Evolutionary conservation across 208 protist species (phyloP).

Genomic region (Trypanosoma cruzi): DNA sequence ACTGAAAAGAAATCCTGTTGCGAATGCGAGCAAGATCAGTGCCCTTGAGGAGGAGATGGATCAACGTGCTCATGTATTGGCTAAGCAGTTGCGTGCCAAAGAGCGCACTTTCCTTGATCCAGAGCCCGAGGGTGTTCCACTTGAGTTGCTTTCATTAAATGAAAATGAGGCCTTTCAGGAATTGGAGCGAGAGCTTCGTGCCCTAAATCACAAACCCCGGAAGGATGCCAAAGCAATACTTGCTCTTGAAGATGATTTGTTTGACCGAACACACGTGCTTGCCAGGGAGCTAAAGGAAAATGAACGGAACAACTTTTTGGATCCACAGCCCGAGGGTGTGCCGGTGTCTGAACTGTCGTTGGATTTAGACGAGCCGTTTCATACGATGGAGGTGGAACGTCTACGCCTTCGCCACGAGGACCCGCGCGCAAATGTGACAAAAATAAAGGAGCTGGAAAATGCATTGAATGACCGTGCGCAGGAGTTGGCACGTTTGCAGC

Average conservation of each 20-base stretch:
- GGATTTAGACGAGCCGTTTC: constrained; percentile 63
- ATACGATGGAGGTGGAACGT: constrained; percentile 60
- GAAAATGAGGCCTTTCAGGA: constrained; percentile 47
- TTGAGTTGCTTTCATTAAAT: constrained; percentile 62
- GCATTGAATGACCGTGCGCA: constrained; percentile 57
- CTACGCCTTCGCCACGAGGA: too few species aligned
- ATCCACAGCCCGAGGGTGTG: constrained; percentile 80
- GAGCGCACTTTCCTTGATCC: constrained; percentile 68
- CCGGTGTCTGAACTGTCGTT: constrained; percentile 70
- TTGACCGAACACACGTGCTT: constrained; percentile 52
- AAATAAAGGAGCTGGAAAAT: constrained; percentile 39
- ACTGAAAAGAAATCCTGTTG: constrained; percentile 46
- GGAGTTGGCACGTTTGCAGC: constrained; percentile 50
- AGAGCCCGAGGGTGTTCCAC: constrained; percentile 64
- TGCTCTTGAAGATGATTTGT: constrained; percentile 61
- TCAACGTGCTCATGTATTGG: constrained; percentile 32
- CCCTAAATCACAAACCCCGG: constrained; percentile 49
- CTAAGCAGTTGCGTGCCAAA: constrained; percentile 46
- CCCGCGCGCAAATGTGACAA: constrained; percentile 36
- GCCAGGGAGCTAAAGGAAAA: constrained; percentile 33
- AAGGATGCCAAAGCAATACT: constrained; percentile 49
- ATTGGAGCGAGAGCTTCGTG: constrained; percentile 65
- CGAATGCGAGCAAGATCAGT: constrained; percentile 67
- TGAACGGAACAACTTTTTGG: constrained; percentile 68
- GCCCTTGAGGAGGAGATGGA: constrained; percentile 32